These are phyloP conservation scores for Globisporangium cederbergense DNA, from an alignment of 352 stramenopile genomes.

Conservation along the genomic window DNA sequence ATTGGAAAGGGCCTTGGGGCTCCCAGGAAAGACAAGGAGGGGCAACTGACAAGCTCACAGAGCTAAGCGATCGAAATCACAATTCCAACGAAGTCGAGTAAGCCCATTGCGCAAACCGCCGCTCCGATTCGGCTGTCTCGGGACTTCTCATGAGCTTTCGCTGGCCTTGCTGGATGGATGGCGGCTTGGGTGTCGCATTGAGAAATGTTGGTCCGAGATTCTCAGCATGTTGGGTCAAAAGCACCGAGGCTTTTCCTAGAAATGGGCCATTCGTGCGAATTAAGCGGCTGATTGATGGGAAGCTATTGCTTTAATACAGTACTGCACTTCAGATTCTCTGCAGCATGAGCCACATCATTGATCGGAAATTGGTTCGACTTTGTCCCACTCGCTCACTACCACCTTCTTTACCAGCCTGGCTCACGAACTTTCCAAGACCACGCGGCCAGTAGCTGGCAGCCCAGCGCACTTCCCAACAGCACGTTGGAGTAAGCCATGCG, in stretches of 20 bases:
- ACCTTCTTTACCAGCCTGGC: background rate
- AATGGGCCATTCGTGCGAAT: background rate
- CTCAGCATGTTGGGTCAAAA: too few relatives aligned
- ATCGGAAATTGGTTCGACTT: background rate
- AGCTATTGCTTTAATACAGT: background rate
- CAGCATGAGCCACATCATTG: background rate
- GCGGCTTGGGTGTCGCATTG: too few relatives aligned
- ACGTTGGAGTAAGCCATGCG: conserved; percentile 3
- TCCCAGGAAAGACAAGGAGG: too few relatives aligned
- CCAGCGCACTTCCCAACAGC: background rate
- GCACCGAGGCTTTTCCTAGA: too few relatives aligned
- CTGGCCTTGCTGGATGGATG: too few relatives aligned
- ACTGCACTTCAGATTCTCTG: background rate
- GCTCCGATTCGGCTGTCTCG: background rate
- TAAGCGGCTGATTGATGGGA: background rate
- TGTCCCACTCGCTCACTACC: too few relatives aligned
- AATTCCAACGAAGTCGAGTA: background rate
- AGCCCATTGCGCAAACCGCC: background rate
- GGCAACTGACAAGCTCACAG: background rate
- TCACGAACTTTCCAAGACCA: background rate
- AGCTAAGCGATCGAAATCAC: background rate
- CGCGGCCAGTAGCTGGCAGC: background rate
- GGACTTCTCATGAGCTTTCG: background rate
- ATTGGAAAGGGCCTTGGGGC: too few relatives aligned
- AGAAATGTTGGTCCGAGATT: too few relatives aligned